phyloP scores from a whole-genome alignment of 2,329 filamentous ascomycete genomes.

The Aspergillus luchuensis region DNA sequence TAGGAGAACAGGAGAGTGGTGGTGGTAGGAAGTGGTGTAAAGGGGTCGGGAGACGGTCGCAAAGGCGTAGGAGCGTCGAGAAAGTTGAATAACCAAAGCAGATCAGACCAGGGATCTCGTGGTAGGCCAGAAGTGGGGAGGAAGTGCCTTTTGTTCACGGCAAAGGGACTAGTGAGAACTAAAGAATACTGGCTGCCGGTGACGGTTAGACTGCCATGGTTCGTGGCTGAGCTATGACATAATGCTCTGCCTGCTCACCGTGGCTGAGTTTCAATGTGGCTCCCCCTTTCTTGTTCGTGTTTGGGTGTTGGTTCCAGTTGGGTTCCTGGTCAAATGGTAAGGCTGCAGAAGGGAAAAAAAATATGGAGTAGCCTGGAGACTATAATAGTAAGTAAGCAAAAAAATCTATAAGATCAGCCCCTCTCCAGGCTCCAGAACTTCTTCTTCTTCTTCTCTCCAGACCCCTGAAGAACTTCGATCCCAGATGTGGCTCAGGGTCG shows the following conservation, averaged over 20 bases:
- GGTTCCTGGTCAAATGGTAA: neutral
- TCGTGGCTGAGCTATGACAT: constrained; percentile 33
- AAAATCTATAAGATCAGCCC: too few species aligned
- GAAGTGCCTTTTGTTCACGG: constrained; percentile 15
- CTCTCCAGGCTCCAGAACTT: neutral
- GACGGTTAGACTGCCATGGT: constrained; percentile 27
- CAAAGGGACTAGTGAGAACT: constrained; percentile 5
- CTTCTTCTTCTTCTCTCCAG: neutral
- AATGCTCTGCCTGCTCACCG: constrained; percentile 10
- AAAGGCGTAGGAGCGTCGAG: neutral
- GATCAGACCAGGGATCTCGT: constrained; percentile 11
- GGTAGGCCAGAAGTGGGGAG: constrained; percentile 14
- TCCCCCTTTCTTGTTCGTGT: neutral
- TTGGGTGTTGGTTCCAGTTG: neutral
- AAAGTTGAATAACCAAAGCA: neutral
- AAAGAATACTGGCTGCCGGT: constrained; percentile 15
- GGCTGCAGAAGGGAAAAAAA: neutral
- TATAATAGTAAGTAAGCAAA: too few species aligned
- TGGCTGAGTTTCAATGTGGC: constrained; percentile 15
- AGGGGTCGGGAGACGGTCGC: neutral
- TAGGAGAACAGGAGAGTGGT: neutral
- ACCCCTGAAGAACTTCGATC: neutral
- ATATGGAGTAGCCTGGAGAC: neutral
- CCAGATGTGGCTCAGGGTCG: neutral
- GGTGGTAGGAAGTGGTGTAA: neutral